Evolutionary conservation across 805 yeast species (phyloP), one percentile per base, ranked within the genome.

Genomic region (Cyberlindnera petersonii): DNA sequence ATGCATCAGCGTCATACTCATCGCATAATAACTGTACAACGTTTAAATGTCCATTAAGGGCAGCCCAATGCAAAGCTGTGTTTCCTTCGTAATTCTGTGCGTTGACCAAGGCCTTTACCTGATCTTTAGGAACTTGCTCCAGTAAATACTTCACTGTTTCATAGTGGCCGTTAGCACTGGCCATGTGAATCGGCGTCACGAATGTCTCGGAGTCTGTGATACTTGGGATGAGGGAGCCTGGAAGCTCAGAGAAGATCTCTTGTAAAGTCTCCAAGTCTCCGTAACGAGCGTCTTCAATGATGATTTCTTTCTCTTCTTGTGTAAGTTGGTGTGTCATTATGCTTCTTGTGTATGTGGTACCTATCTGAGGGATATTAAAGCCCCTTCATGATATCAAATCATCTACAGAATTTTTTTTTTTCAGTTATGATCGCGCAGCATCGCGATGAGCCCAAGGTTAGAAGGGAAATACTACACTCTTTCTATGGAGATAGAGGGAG

Each of bases 61-160:
- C 74, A 1, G 98, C 97, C 99, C 99, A 93, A 60, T 93, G 98
- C 47, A 93, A 69, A 1, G 98, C 84, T 0, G 98, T 89, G 60
- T 93, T 93, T 2, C 98, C 98, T 16, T 83, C 77, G 35, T 77
- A 83, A 58, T 93, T 93, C 39, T 67, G 70, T 15, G 61, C 54
- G 44, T 76, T 72, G 15, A 78, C 71, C 28, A 74, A 60, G 13
- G 50, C 46, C n/a, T 58, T 61, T 13, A 77, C 75, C 9, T 77
- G 71, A 7, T 60, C 64, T 23, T 66, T 59, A 1, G 71, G 53
- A 5, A 79, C 42, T 21, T 77, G 55, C 0, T 74, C 64, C 23
- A 87, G 56, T 19, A 88, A 59, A 50, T 72, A 83, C 52, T 74
- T 63, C 19, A 85, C 74, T 4, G 80, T 77, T 22, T 80, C 88